Conservation (phyloP, 441 rosid species). For the Gossypium gossypioides region DNA sequence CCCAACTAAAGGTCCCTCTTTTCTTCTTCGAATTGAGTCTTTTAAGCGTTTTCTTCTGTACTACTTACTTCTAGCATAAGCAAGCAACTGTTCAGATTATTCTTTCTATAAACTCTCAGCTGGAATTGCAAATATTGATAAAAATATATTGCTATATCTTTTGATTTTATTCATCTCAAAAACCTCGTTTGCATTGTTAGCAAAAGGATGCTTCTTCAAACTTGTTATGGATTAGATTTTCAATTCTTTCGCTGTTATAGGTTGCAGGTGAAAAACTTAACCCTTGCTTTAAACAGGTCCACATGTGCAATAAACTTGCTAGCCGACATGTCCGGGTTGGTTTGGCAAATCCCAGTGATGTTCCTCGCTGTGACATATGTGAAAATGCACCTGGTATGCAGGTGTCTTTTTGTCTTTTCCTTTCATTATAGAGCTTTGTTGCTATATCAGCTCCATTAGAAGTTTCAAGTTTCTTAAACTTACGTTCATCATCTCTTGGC, state of each 20-base stretch:
- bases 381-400: slow-evolving; percentile 64
- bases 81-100: background rate
- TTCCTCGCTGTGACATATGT: slow-evolving; percentile 68
- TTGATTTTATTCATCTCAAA: background rate
- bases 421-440: background rate
- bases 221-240: background rate
- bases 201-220: background rate
- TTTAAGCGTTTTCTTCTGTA: background rate
- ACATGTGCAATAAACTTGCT: slow-evolving; percentile 71
- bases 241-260: background rate
- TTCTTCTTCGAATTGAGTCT: background rate
- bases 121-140: background rate
- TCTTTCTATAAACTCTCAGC: background rate
- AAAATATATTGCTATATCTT: background rate
- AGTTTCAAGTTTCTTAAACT: background rate
- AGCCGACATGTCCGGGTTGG: slow-evolving; percentile 72
- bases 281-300: slow-evolving; percentile 41
- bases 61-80: background rate
- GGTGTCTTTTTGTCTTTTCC: slow-evolving; percentile 6
- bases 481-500: background rate
- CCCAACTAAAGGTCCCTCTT: background rate
- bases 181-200: background rate
- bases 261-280: background rate
- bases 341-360: slow-evolving; percentile 55
- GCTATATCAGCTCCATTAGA: background rate